These are phyloP conservation scores for Solidago caesia DNA, from an alignment of 129 eudicot genomes.

Conservation along the genomic window DNA sequence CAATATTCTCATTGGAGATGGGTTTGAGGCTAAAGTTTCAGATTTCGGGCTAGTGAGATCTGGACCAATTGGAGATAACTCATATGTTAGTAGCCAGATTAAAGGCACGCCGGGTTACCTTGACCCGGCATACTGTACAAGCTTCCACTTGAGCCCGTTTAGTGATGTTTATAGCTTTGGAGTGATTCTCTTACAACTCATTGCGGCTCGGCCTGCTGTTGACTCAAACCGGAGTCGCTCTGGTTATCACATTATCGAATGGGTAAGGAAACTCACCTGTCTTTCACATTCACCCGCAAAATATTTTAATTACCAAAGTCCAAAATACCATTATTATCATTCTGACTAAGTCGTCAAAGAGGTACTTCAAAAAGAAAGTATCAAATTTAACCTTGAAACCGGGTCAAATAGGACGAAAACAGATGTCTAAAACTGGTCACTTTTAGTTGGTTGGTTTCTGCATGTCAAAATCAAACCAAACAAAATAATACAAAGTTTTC, in stretches of 20 bases:
- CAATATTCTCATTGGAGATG: conserved; percentile 66
- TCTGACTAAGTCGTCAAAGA: conserved; percentile 19
- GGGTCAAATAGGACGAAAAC: neutral
- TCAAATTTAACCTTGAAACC: conserved; percentile 3
- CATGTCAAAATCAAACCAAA: conserved; percentile 1
- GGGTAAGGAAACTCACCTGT: conserved; percentile 46
- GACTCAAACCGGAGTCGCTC: conserved; percentile 42
- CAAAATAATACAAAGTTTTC: neutral
- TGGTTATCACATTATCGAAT: conserved; percentile 55
- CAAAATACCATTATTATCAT: neutral
- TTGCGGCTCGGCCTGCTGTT: conserved; percentile 76
- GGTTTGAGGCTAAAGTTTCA: conserved; percentile 77
- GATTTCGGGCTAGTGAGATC: conserved; percentile 78
- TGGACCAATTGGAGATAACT: conserved; percentile 70
- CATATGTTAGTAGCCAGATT: conserved; percentile 71
- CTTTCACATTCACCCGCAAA: neutral
- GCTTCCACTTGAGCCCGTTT: conserved; percentile 64
- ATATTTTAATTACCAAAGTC: neutral
- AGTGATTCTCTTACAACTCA: conserved; percentile 71
- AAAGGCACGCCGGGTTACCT: conserved; percentile 87
- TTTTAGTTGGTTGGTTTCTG: neutral
- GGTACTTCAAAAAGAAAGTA: neutral
- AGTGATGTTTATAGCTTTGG: conserved; percentile 88
- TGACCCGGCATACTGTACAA: conserved; percentile 79
- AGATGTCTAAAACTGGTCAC: neutral